These are phyloP conservation scores for Jatropha curcas DNA, from an alignment of 345 rosid species.

Conservation along the genomic window DNA sequence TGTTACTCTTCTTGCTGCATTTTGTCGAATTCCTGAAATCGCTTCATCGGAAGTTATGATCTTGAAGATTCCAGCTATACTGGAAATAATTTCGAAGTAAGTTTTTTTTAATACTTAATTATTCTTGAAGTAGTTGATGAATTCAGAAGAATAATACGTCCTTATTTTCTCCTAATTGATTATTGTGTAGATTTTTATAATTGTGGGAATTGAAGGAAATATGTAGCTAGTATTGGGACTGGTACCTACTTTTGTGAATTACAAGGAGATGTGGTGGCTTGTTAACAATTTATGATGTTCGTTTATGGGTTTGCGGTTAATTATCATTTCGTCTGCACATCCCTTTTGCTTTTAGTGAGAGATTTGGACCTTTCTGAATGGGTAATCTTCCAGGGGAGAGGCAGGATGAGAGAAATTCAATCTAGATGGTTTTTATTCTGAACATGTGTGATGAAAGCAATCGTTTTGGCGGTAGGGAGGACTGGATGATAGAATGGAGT, in stretches of 20 bases:
- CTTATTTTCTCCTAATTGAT: background rate
- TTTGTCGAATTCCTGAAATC: slow-evolving; percentile 71
- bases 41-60: slow-evolving; percentile 75
- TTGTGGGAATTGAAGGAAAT: background rate
- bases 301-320: no score
- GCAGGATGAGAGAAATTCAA: no score
- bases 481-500: background rate
- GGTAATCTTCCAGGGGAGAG: no score
- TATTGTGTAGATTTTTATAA: background rate
- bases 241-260: background rate
- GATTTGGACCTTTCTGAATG: background rate
- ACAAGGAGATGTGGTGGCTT: background rate
- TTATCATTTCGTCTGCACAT: no score
- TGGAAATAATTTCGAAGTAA: slow-evolving; percentile 61
- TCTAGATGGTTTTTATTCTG: background rate
- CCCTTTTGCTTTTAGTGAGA: background rate
- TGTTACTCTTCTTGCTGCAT: slow-evolving; percentile 70
- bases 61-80: slow-evolving; percentile 58
- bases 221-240: background rate
- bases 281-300: background rate
- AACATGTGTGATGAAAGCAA: background rate
- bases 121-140: background rate
- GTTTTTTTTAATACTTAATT: slow-evolving; percentile 19
- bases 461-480: background rate
- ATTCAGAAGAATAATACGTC: background rate